phyloP scores from a whole-genome alignment of 257 asterid genomes.

The Rauvolfia tetraphylla region DNA sequence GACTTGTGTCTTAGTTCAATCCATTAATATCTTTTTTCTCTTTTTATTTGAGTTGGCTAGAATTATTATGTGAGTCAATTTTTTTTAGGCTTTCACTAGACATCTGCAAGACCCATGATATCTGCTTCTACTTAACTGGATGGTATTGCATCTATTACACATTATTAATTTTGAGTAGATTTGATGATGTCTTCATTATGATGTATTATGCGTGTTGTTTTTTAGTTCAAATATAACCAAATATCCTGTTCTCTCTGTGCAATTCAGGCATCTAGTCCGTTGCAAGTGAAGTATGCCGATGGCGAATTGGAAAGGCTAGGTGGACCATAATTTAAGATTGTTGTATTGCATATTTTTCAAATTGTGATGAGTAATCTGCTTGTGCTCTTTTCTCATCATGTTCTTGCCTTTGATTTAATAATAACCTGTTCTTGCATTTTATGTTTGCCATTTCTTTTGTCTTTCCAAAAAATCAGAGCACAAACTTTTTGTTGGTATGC shows the following conservation, averaged over 20 bases:
- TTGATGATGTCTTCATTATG: constrained; percentile 14
- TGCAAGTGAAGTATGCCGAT: constrained; percentile 99
- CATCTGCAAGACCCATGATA: neutral
- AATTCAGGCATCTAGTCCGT: constrained; percentile 89
- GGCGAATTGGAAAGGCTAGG: constrained; percentile 99
- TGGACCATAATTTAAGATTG: constrained; percentile 25
- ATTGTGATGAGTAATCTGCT: constrained; percentile 7
- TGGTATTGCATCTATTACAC: neutral
- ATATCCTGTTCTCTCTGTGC: constrained; percentile 31
- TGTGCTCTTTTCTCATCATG: constrained; percentile 11
- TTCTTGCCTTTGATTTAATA: neutral
- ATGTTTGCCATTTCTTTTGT: constrained; percentile 17
- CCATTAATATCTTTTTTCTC: neutral
- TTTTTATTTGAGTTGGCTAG: neutral
- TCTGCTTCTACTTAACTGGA: neutral
- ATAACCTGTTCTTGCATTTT: constrained; percentile 7
- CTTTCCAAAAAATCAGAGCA: constrained; percentile 54
- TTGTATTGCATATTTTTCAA: neutral
- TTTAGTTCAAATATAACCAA: constrained; percentile 28
- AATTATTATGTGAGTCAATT: neutral
- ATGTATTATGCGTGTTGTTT: neutral
- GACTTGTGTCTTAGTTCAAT: neutral
- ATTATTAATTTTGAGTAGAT: neutral
- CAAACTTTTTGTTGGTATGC: constrained; percentile 97
- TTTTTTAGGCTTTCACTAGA: neutral